These are phyloP conservation scores for Populus pruinosa DNA, from an alignment of 345 rosid genomes.

Conservation along the genomic window DNA sequence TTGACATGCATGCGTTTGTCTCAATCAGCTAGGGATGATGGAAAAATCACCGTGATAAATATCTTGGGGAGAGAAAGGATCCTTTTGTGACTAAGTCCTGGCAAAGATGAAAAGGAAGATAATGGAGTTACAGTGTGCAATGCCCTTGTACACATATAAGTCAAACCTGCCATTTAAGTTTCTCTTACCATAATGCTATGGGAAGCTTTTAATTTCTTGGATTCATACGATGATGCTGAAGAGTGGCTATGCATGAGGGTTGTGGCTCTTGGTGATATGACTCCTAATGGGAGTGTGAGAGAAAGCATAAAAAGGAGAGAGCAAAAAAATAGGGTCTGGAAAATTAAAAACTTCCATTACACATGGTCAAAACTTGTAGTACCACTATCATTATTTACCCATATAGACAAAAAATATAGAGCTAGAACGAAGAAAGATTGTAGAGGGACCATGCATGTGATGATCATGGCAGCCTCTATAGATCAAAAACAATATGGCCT, in stretches of 20 bases:
- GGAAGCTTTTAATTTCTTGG: not conserved
- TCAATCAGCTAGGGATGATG: not conserved
- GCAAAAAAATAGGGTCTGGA: not conserved
- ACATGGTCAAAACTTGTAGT: constrained; percentile 11
- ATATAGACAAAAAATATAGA: not conserved
- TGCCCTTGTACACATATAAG: not conserved
- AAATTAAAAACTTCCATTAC: constrained; percentile 4
- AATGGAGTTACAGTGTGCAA: not conserved
- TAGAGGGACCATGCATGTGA: constrained; percentile 8
- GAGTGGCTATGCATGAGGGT: not conserved
- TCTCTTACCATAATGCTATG: not conserved
- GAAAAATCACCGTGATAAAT: not conserved
- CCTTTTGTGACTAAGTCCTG: not conserved
- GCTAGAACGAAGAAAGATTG: not conserved
- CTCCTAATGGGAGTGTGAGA: not conserved
- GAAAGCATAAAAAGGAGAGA: not conserved
- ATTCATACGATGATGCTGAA: not conserved
- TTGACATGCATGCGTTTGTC: not conserved
- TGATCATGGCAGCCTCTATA: not conserved
- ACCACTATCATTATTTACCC: constrained; percentile 17
- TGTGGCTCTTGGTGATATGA: no score
- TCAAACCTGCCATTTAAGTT: not conserved
- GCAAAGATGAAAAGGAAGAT: not conserved
- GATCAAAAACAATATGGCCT: not conserved
- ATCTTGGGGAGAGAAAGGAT: not conserved